Conservation (phyloP, 2,329 filamentous ascomycete species). For the Neopestalotiopsis clavispora region DNA sequence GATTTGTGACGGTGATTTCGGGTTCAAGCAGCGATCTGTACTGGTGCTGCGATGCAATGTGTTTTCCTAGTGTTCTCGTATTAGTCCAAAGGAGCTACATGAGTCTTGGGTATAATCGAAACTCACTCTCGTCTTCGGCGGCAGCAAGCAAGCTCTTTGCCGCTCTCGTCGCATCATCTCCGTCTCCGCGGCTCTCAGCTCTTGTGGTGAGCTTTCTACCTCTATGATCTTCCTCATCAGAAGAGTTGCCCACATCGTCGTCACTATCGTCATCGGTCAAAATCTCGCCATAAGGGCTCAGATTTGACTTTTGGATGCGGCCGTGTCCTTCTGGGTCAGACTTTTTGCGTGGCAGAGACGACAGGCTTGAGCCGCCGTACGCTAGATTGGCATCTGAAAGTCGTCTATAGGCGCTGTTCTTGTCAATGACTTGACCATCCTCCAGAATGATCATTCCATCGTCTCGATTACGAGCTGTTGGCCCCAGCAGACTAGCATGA, state of each 20-base stretch:
- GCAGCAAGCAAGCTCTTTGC: conserved; percentile 69
- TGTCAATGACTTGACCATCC: conserved; percentile 67
- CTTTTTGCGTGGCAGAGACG: conserved; percentile 64
- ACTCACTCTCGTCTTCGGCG: conserved; percentile 79
- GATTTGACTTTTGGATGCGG: conserved; percentile 71
- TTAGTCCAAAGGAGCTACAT: conserved; percentile 27
- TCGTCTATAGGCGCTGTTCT: conserved; percentile 71
- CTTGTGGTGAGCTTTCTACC: conserved; percentile 62
- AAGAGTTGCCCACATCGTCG: conserved; percentile 56
- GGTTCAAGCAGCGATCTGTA: conserved; percentile 72
- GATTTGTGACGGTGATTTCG: conserved; percentile 67
- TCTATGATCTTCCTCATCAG: conserved; percentile 70
- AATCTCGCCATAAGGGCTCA: conserved; percentile 69
- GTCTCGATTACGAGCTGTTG: conserved; percentile 38
- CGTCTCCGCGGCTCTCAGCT: conserved; percentile 45
- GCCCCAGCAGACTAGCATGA: conserved; percentile 39
- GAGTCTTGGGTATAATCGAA: neutral
- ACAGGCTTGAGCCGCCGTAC: conserved; percentile 66
- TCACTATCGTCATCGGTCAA: conserved; percentile 71
- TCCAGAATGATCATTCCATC: conserved; percentile 57
- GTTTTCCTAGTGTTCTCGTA: conserved; percentile 46
- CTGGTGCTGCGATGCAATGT: conserved; percentile 59
- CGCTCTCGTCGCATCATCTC: conserved; percentile 38
- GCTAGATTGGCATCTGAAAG: conserved; percentile 74
- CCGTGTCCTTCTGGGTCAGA: conserved; percentile 46